Percentiles rank a stretch among this genome's conserved stretches.
phyloP scores from a whole-genome alignment of 2,329 filamentous ascomycete species.

The Chlorencoelia australis region DNA sequence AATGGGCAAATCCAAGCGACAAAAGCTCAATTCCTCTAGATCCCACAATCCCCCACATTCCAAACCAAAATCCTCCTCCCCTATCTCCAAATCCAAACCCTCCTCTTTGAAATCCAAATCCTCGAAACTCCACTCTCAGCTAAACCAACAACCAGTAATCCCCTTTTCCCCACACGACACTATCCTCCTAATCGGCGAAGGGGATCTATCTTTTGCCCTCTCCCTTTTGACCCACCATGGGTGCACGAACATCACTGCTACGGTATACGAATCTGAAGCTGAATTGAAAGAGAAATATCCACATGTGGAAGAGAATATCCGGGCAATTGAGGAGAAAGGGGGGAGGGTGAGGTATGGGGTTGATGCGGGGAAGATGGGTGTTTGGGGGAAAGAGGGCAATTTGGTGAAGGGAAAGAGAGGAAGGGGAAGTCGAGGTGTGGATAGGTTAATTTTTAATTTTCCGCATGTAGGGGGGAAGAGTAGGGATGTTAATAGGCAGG shows the following conservation, averaged over 20 bases:
- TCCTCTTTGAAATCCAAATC: constrained; percentile 3
- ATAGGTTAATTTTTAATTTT: constrained; percentile 90
- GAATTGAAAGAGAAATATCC: constrained; percentile 66
- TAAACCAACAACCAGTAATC: constrained; percentile 51
- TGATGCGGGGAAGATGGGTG: constrained; percentile 56
- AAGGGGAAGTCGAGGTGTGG: constrained; percentile 35
- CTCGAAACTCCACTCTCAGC: constrained; percentile 28
- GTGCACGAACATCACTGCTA: constrained; percentile 58
- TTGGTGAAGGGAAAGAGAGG: constrained; percentile 26
- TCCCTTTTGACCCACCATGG: constrained; percentile 56
- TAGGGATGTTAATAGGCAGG: constrained; percentile 90
- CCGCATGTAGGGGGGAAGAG: constrained; percentile 88
- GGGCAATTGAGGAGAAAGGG: constrained; percentile 37
- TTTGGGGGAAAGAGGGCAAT: constrained; percentile 47
- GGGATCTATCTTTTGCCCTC: constrained; percentile 68
- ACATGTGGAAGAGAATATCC: constrained; percentile 50
- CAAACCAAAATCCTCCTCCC: constrained; percentile 4
- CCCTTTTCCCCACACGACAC: constrained; percentile 57
- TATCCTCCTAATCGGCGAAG: constrained; percentile 71
- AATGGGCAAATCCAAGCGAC: too few relatives aligned
- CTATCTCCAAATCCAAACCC: constrained; percentile 2
- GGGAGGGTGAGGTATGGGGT: constrained; percentile 47
- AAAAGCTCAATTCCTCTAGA: too few relatives aligned
- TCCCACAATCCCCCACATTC: not conserved
- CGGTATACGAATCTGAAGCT: constrained; percentile 49